Conservation (phyloP, 805 yeast genomes). For the Kluyveromyces siamensis region DNA sequence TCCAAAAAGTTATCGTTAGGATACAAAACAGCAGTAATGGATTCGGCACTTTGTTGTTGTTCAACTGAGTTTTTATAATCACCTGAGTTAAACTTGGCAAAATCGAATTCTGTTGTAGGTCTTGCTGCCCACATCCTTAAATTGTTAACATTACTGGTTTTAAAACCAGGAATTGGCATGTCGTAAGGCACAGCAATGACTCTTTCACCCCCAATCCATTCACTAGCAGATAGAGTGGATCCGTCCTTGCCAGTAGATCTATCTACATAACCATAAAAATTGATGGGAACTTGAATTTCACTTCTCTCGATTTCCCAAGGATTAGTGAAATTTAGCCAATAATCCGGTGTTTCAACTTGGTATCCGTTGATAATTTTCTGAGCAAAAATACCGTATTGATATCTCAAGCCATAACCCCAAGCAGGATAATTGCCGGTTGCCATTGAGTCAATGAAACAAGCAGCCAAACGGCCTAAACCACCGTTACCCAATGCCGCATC, state of each 20-base stretch:
- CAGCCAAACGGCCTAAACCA: conserved; percentile 90
- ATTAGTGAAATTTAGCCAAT: conserved; percentile 81
- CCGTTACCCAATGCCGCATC: conserved; percentile 96
- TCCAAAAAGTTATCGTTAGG: conserved; percentile 89
- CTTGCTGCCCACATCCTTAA: conserved; percentile 83
- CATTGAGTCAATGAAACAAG: conserved; percentile 85
- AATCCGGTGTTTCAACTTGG: conserved; percentile 91
- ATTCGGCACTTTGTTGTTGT: conserved; percentile 82
- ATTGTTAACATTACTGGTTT: conserved; percentile 76
- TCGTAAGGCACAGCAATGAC: conserved; percentile 86
- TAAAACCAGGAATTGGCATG: conserved; percentile 87
- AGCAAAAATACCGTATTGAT: conserved; percentile 87
- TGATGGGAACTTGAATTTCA: conserved; percentile 83
- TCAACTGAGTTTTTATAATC: conserved; percentile 79
- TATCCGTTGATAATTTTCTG: conserved; percentile 86
- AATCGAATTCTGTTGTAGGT: conserved; percentile 88
- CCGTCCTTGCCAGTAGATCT: conserved; percentile 41
- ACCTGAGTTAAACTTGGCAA: conserved; percentile 83
- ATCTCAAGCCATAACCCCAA: conserved; percentile 94
- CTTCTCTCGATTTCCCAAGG: conserved; percentile 90
- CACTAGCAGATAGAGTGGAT: conserved; percentile 46
- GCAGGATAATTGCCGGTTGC: conserved; percentile 83
- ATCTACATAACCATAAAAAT: conserved; percentile 76
- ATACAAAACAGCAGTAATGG: conserved; percentile 84
- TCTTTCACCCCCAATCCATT: conserved; percentile 86